Conservation (phyloP, 23 red algal genomes). For the Cyanidioschyzon merolae region DNA sequence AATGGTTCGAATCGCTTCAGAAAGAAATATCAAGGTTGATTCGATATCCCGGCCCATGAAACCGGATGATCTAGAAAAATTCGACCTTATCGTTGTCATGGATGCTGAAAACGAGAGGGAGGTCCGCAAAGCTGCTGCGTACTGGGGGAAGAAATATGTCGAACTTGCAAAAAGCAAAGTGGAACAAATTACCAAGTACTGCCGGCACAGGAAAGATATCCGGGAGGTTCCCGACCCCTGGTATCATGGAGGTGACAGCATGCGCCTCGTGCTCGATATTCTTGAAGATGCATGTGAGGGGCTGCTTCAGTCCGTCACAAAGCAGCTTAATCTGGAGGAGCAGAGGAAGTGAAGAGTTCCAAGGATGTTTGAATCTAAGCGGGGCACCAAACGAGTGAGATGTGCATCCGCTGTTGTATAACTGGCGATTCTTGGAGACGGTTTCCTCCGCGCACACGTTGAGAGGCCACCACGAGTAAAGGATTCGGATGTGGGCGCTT, state of each 20-base stretch:
- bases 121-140: conserved; percentile 35
- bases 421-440: too few species aligned
- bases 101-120: conserved; percentile 51
- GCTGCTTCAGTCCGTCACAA: conserved; percentile 19
- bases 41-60: conserved; percentile 42
- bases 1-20: conserved; percentile 35
- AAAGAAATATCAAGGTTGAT: conserved; percentile 43
- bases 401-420: too few species aligned
- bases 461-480: too few species aligned
- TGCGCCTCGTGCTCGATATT: conserved; percentile 64
- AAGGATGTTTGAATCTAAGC: too few species aligned
- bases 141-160: conserved; percentile 28
- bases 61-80: conserved; percentile 40
- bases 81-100: conserved; percentile 77
- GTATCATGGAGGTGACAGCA: conserved; percentile 50
- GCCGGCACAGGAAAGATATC: conserved; percentile 7
- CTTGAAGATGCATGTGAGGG: conserved; percentile 65
- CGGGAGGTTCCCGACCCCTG: conserved; percentile 50
- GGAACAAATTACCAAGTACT: conserved; percentile 42
- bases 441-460: too few species aligned
- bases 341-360: too few species aligned
- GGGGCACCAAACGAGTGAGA: too few species aligned
- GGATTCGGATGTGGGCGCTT: too few species aligned
- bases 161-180: conserved; percentile 29
- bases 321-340: neutral